Evolutionary conservation across 2,329 filamentous ascomycete genomes (phyloP).

Genomic region (Colletotrichum cereale): DNA sequence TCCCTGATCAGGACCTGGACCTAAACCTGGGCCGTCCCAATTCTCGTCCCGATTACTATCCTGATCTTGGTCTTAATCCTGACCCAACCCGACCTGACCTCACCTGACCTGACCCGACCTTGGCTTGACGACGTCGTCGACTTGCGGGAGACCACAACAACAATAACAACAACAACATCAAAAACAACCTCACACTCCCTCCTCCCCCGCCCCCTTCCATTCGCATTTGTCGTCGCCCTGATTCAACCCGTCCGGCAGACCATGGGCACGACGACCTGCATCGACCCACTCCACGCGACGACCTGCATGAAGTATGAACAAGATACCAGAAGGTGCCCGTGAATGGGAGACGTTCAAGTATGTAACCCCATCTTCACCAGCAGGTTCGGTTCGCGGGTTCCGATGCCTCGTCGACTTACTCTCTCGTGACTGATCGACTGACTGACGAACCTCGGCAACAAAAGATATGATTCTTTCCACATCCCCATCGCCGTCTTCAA

Average conservation of each 20-base stretch:
- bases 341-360: constrained; percentile 51
- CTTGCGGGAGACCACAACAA: not conserved
- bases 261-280: constrained; percentile 37
- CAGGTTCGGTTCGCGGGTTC: not conserved
- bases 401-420: not conserved
- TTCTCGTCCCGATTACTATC: constrained; percentile 2
- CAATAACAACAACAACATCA: constrained; percentile 4
- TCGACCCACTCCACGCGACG: constrained; percentile 14
- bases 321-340: constrained; percentile 45
- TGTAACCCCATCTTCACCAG: not conserved
- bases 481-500: constrained; percentile 43
- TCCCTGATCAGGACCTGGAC: constrained; percentile 17
- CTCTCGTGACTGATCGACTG: no score
- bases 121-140: constrained; percentile 21
- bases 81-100: not conserved
- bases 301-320: constrained; percentile 39
- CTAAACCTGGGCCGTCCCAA: not conserved
- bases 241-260: constrained; percentile 19
- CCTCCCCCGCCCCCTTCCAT: not conserved
- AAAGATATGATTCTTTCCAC: constrained; percentile 42
- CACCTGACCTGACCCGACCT: not conserved
- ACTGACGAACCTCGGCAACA: constrained; percentile 3
- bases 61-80: constrained; percentile 3
- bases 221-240: not conserved
- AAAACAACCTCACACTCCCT: not conserved